Evolutionary conservation across 2,329 filamentous ascomycete genomes (phyloP).

Genomic region (Mycosphaerella sp.): DNA sequence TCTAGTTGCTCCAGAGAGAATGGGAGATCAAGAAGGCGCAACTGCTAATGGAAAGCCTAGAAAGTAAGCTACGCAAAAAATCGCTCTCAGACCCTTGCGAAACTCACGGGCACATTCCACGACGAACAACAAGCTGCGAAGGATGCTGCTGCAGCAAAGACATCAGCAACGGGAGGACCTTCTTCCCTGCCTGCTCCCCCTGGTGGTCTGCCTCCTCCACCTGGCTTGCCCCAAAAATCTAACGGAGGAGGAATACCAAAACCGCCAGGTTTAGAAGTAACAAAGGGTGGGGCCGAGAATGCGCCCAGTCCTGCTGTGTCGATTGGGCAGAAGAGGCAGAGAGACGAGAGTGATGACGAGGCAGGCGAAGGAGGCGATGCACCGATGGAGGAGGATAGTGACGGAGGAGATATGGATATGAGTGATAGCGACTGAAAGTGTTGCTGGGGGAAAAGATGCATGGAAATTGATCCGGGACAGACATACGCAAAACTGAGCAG

Average conservation of each 20-base stretch:
- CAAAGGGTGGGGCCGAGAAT: conserved; percentile 40
- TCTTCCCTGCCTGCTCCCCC: conserved; percentile 20
- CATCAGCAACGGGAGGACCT: conserved; percentile 15
- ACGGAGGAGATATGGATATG: conserved; percentile 56
- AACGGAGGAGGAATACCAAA: conserved; percentile 27
- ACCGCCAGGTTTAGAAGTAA: conserved; percentile 31
- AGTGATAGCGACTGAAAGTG: conserved; percentile 55
- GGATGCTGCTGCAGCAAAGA: conserved; percentile 39
- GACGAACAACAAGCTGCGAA: conserved; percentile 35
- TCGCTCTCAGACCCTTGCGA: conserved; percentile 80
- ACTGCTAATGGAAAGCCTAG: conserved; percentile 44
- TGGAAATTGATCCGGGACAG: too few relatives aligned
- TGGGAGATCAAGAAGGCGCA: not conserved
- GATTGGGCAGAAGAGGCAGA: conserved; percentile 51
- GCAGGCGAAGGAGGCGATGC: conserved; percentile 36
- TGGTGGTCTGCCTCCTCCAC: conserved; percentile 22
- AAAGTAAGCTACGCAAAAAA: conserved; percentile 86
- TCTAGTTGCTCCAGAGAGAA: not conserved
- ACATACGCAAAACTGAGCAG: too few relatives aligned
- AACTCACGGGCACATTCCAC: conserved; percentile 85
- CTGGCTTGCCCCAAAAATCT: conserved; percentile 24
- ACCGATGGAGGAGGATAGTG: conserved; percentile 44
- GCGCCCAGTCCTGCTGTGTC: conserved; percentile 41
- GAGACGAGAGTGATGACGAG: conserved; percentile 35
- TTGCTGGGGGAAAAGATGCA: not conserved